These are phyloP conservation scores for Chytriomyces hyalinus DNA, from an alignment of 192 early-diverging fungal species.

Conservation along the genomic window DNA sequence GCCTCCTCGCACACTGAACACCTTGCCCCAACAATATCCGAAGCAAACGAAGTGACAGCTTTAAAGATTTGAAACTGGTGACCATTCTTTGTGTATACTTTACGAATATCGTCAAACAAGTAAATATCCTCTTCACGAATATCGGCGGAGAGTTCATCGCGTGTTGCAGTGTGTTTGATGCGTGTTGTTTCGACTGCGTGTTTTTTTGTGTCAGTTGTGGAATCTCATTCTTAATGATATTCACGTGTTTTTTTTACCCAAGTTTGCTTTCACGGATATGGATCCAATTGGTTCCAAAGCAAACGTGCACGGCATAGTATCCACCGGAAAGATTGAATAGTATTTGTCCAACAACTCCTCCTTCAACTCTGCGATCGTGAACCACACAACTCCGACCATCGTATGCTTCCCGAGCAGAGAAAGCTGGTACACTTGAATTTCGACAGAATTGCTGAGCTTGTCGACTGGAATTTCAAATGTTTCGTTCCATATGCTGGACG, in stretches of 20 bases:
- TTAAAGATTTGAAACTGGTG: slow-evolving; percentile 34
- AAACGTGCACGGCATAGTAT: neutral
- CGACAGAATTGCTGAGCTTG: slow-evolving; percentile 10
- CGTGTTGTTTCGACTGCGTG: slow-evolving; percentile 17
- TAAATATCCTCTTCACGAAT: slow-evolving; percentile 29
- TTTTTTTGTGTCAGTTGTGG: too few species aligned
- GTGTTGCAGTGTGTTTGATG: neutral
- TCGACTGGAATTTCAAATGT: slow-evolving; percentile 27
- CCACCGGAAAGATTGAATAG: slow-evolving; percentile 15
- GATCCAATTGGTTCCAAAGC: slow-evolving; percentile 11
- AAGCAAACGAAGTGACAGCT: slow-evolving; percentile 9
- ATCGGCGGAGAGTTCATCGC: neutral
- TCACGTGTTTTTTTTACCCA: neutral
- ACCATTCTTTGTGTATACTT: slow-evolving; percentile 26
- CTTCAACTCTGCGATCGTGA: slow-evolving; percentile 22
- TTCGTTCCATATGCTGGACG: slow-evolving; percentile 14
- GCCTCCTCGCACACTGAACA: slow-evolving; percentile 24
- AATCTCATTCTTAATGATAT: too few species aligned
- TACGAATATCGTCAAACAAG: slow-evolving; percentile 23
- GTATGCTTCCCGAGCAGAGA: slow-evolving; percentile 9
- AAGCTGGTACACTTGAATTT: slow-evolving; percentile 25
- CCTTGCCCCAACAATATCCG: slow-evolving; percentile 24
- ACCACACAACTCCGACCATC: slow-evolving; percentile 17
- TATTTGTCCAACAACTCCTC: slow-evolving; percentile 33
- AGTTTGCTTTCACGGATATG: slow-evolving; percentile 11